These are phyloP conservation scores for Hepatocystis sp. DNA, from an alignment of 169 alveolate species.

Conservation along the genomic window DNA sequence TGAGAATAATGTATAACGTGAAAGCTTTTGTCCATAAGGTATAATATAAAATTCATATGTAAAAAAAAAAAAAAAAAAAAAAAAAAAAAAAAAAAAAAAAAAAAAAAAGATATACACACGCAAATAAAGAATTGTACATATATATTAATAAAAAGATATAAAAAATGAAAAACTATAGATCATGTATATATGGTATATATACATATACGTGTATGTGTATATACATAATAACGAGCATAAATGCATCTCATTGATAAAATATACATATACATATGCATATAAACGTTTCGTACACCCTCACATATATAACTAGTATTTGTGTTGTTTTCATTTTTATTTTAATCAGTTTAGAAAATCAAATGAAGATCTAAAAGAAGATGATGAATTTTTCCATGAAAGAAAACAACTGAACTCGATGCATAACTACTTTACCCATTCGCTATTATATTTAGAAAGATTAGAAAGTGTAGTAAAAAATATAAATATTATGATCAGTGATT, in stretches of 20 bases:
- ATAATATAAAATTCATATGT: too few species aligned
- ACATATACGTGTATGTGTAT: not conserved
- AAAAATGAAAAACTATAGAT: too few species aligned
- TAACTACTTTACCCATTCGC: slow-evolving; percentile 53
- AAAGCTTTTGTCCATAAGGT: slow-evolving; percentile 76
- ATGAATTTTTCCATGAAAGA: slow-evolving; percentile 46
- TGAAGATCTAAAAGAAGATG: slow-evolving; percentile 47
- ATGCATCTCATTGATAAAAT: too few species aligned
- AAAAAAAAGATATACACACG: not conserved
- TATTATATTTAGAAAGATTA: slow-evolving; percentile 66
- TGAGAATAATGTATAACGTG: slow-evolving; percentile 37
- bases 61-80: not conserved
- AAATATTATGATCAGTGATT: slow-evolving; percentile 73
- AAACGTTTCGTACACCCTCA: not conserved
- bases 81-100: not conserved
- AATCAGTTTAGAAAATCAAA: slow-evolving; percentile 53
- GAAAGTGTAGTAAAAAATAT: slow-evolving; percentile 65
- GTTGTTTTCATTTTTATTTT: not conserved
- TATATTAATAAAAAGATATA: too few species aligned
- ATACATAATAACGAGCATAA: too few species aligned
- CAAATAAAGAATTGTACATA: too few species aligned
- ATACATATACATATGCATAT: not conserved
- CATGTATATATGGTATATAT: not conserved
- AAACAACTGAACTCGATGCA: slow-evolving; percentile 52
- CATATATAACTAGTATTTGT: not conserved